Percentiles rank a stretch among this genome's conserved stretches.
phyloP scores from a whole-genome alignment of 2,329 filamentous ascomycete species.

The Claviceps humidiphila region DNA sequence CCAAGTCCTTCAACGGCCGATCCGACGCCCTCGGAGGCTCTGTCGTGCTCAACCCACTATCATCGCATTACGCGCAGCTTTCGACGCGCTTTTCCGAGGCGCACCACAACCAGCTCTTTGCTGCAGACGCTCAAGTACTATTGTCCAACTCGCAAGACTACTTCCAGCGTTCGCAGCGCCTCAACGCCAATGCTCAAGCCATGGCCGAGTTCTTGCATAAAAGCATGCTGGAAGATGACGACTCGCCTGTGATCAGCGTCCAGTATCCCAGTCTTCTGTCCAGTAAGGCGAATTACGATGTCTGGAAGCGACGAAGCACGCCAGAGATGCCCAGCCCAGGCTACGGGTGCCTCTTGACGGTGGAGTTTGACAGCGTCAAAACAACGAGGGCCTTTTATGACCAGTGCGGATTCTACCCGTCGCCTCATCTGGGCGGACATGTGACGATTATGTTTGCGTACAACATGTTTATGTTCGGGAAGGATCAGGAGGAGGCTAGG shows the following conservation, averaged over 20 bases:
- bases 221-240: constrained; percentile 12
- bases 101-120: constrained; percentile 32
- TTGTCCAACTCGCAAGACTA: constrained; percentile 31
- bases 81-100: constrained; percentile 14
- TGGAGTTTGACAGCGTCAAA: constrained; percentile 33
- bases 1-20: constrained; percentile 46
- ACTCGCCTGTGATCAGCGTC: constrained; percentile 25
- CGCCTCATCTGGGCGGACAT: constrained; percentile 41
- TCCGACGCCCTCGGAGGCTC: constrained; percentile 42
- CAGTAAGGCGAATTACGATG: constrained; percentile 19
- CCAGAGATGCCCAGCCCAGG: constrained; percentile 34
- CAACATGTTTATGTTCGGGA: constrained; percentile 29
- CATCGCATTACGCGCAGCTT: constrained; percentile 25
- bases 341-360: constrained; percentile 40
- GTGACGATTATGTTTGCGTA: constrained; percentile 36
- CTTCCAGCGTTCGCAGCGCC: constrained; percentile 22
- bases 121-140: constrained; percentile 31
- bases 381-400: constrained; percentile 35
- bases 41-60: constrained; percentile 33
- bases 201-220: constrained; percentile 26
- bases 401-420: constrained; percentile 31
- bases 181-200: constrained; percentile 31
- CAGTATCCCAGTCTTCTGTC: constrained; percentile 29
- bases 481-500: constrained; percentile 21
- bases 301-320: constrained; percentile 23